A percentile compares a stretch with the other conserved stretches of the same genome.
phyloP scores from a whole-genome alignment of 225 moss, liverwort and hornwort species.

The Climacium dendroides region DNA sequence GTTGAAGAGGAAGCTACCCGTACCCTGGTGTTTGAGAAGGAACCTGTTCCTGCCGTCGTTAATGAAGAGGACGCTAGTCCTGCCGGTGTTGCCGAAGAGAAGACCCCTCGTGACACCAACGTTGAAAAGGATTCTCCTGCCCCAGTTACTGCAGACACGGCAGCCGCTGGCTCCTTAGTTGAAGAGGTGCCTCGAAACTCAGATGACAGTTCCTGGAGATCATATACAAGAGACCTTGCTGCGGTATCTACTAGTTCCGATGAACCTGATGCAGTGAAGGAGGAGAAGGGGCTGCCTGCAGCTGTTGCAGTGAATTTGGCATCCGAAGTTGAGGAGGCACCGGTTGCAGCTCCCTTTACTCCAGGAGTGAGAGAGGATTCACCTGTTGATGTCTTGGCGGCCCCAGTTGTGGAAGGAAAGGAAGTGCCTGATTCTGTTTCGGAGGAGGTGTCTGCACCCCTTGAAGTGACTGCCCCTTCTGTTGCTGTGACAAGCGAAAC shows the following conservation, averaged over 20 bases:
- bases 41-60: neutral
- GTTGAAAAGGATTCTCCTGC: neutral
- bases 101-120: neutral
- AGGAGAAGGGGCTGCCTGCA: neutral
- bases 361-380: neutral
- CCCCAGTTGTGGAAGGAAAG: neutral
- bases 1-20: neutral
- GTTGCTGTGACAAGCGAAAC: neutral
- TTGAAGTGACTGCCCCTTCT: neutral
- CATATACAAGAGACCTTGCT: neutral
- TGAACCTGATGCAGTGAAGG: neutral
- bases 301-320: neutral
- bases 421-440: neutral
- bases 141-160: too few species aligned
- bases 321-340: neutral
- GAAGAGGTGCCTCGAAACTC: neutral
- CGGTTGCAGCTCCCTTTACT: neutral
- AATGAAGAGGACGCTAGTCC: neutral
- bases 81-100: neutral
- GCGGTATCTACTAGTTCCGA: neutral
- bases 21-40: neutral
- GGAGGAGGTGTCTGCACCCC: neutral
- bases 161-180: neutral
- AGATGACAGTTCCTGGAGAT: neutral
- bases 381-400: neutral